Percentiles rank a stretch among this genome's conserved stretches.
phyloP scores from a whole-genome alignment of 1,284 basidiomycete genomes.

The Ceratobasidium sp. region DNA sequence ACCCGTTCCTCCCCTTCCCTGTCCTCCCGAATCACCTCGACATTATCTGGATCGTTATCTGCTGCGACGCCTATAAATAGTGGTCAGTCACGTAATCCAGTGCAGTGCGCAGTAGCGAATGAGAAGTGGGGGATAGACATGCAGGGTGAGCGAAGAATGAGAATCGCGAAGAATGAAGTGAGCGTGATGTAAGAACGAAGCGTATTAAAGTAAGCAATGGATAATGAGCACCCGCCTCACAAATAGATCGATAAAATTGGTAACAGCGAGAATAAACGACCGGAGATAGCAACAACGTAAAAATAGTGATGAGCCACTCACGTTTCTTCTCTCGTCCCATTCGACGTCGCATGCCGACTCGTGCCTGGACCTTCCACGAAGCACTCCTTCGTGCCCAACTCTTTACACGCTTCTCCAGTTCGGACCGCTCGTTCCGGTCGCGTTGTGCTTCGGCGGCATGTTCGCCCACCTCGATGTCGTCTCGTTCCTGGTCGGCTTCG shows the following conservation, averaged over 20 bases:
- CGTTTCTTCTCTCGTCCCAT: slow-evolving; percentile 5
- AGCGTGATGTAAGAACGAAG: neutral
- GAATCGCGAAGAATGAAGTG: neutral
- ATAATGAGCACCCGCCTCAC: neutral
- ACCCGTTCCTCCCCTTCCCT: neutral
- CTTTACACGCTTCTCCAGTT: slow-evolving; percentile 10
- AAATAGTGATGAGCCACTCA: slow-evolving; percentile 11
- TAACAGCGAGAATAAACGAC: slow-evolving; percentile 11
- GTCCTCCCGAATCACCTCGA: neutral
- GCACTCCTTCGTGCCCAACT: slow-evolving; percentile 27
- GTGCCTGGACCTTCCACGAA: slow-evolving; percentile 19
- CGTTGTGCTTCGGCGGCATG: neutral
- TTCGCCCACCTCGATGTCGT: slow-evolving; percentile 4
- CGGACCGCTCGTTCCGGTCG: neutral
- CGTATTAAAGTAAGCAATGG: neutral
- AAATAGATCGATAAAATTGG: neutral
- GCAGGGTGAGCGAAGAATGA: too few species aligned
- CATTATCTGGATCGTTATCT: neutral
- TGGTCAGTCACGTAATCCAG: too few species aligned
- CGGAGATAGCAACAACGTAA: neutral
- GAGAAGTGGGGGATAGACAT: too few species aligned
- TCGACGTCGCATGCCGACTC: slow-evolving; percentile 11
- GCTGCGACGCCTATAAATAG: neutral
- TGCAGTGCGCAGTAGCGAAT: too few species aligned
- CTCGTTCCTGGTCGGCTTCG: too few species aligned